Evolutionary conservation across 108 stramenopile genomes (phyloP).

Genomic region (Nitzschia sp.): DNA sequence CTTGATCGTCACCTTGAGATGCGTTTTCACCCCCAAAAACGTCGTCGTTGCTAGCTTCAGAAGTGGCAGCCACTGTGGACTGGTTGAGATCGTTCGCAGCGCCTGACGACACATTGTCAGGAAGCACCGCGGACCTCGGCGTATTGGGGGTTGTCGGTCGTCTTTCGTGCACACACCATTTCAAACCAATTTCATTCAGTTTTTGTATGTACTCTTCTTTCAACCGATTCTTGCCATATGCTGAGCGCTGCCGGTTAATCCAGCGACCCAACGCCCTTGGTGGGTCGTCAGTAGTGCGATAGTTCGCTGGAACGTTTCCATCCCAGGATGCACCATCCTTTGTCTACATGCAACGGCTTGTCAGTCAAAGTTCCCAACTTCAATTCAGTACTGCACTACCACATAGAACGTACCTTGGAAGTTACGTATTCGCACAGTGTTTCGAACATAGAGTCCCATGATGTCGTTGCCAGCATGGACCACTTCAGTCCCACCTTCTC

Average conservation of each 20-base stretch:
- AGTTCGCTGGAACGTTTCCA: conserved; percentile 82
- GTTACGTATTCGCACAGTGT: conserved; percentile 63
- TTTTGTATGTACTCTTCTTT: conserved; percentile 78
- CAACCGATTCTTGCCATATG: conserved; percentile 71
- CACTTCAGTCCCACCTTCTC: conserved; percentile 83
- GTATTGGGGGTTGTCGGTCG: conserved; percentile 14
- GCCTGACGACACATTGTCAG: conserved; percentile 14
- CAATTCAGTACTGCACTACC: not conserved
- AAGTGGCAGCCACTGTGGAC: not conserved
- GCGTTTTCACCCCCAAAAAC: not conserved
- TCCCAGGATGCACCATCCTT: conserved; percentile 64
- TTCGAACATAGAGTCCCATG: conserved; percentile 84
- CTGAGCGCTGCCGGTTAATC: conserved; percentile 85
- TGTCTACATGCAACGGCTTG: conserved; percentile 18
- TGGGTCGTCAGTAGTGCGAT: conserved; percentile 62
- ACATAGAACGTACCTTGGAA: conserved; percentile 20
- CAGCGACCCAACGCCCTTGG: conserved; percentile 79
- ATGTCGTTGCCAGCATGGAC: conserved; percentile 80
- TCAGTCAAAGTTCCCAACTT: not conserved
- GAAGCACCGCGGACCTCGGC: not conserved
- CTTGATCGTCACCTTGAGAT: not conserved
- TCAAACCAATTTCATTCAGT: conserved; percentile 66
- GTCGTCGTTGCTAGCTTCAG: conserved; percentile 71
- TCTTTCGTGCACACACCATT: conserved; percentile 72
- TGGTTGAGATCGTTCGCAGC: not conserved